Conservation (phyloP, 2,329 filamentous ascomycete genomes). For the Colletotrichum salicis region DNA sequence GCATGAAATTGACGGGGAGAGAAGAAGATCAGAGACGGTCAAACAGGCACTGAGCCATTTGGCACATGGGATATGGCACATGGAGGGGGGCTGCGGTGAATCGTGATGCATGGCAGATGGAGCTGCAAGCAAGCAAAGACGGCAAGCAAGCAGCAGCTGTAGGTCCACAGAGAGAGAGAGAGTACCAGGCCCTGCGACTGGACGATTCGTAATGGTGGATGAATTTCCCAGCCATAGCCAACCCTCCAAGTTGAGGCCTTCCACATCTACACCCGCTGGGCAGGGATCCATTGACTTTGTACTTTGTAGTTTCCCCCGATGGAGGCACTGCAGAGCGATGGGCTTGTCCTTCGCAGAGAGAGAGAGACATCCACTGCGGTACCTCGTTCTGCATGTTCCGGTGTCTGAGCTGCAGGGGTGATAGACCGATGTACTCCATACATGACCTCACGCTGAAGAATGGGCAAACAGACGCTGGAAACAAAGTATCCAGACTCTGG, state of each 20-base stretch:
- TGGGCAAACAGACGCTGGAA: slow-evolving; percentile 11
- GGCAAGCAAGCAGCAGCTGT: not conserved
- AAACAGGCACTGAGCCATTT: not conserved
- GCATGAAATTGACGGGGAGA: not conserved
- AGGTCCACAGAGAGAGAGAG: too few relatives aligned
- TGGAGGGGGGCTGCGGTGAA: not conserved
- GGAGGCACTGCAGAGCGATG: not conserved
- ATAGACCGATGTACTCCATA: slow-evolving; percentile 24
- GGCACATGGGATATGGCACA: slow-evolving; percentile 1
- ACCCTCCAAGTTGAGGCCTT: slow-evolving; percentile 29
- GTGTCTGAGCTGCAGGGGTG: slow-evolving; percentile 31
- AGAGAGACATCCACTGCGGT: not conserved
- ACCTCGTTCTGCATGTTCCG: slow-evolving; percentile 25
- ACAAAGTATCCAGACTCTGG: not conserved
- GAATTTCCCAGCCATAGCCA: slow-evolving; percentile 5
- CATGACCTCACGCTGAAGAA: slow-evolving; percentile 33
- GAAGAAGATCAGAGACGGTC: slow-evolving; percentile 3
- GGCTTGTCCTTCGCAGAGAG: not conserved
- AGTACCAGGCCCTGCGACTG: too few relatives aligned
- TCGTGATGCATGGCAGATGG: slow-evolving; percentile 1
- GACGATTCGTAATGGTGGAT: slow-evolving; percentile 25
- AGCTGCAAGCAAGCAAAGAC: not conserved
- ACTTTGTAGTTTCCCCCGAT: not conserved
- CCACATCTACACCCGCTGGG: slow-evolving; percentile 16
- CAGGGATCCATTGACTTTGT: too few relatives aligned